Conservation (phyloP, 495 filamentous ascomycete genomes). For the Neurospora pannonica region DNA sequence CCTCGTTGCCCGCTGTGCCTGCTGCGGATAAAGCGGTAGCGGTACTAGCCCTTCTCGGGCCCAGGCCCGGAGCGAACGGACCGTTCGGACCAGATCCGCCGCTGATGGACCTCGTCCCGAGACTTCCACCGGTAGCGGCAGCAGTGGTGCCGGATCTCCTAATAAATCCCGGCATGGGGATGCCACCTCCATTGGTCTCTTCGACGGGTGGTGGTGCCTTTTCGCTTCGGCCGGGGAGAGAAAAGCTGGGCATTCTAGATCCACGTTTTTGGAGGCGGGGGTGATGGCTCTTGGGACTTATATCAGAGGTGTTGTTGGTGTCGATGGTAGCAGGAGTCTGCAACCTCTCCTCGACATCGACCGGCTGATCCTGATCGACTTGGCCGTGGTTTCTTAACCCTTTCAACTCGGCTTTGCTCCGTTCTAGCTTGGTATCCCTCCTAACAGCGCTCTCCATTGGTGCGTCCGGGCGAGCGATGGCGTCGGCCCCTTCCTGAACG, state of each 20-base stretch:
- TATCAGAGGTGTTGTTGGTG: slow-evolving; percentile 12
- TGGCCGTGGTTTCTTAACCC: slow-evolving; percentile 11
- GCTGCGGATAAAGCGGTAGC: slow-evolving; percentile 6
- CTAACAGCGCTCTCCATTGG: slow-evolving; percentile 37
- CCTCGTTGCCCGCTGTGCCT: slow-evolving; percentile 1
- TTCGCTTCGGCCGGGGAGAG: not conserved
- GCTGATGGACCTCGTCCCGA: slow-evolving; percentile 22
- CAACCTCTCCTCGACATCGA: not conserved
- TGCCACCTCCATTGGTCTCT: slow-evolving; percentile 11
- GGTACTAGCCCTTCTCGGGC: slow-evolving; percentile 7
- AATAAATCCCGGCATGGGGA: not conserved
- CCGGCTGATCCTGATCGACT: not conserved
- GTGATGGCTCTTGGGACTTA: not conserved
- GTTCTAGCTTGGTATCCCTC: slow-evolving; percentile 42
- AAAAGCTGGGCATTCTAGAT: not conserved
- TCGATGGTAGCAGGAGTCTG: not conserved
- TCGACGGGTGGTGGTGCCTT: slow-evolving; percentile 17
- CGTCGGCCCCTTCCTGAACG: slow-evolving; percentile 16
- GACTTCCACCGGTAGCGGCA: slow-evolving; percentile 7
- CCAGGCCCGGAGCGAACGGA: not conserved
- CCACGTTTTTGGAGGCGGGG: not conserved
- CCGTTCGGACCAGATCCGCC: slow-evolving; percentile 2
- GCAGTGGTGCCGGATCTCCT: not conserved
- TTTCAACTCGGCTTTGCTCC: slow-evolving; percentile 32
- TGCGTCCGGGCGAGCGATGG: slow-evolving; percentile 33